Evolutionary conservation across 1,284 basidiomycete genomes (phyloP), one percentile per base, ranked within the genome.

Genomic region (Sanghuangporus weigelae): DNA sequence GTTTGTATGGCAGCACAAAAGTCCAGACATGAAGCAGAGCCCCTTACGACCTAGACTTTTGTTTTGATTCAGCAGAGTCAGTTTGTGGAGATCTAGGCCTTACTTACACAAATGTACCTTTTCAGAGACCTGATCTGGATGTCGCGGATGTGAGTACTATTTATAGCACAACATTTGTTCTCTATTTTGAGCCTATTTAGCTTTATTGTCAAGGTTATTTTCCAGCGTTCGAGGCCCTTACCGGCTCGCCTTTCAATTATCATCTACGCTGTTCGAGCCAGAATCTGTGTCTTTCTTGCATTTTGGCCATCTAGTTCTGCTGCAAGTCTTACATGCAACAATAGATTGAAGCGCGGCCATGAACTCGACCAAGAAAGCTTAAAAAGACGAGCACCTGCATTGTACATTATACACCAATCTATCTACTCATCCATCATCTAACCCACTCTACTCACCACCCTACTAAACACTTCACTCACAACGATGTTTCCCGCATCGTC

Each of bases 71-170:
- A 5, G 26, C 26, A 31, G 26, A 31, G 26, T 31, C 26, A 0
- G 26, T 31, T 4, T 31, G 26, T 5, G 26, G 26, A 31, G 26
- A 31, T 31, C 26, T 31, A 31, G 26, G 3, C 2, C 26, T 31
- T 31, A 31, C 26, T 31, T 31, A 31, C n/a, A n/a, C n/a, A 26
- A 26, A 26, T 46, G 51, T 36, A 3, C 31, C 14, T 35, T n/a
- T 36, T 11, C 51, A 4, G 51, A 36, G 19, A 36, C 51, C 21
- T 54, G 26, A 14, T 5, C 7, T 31, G 21, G 21, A 23, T 55
- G 53, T 55, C 53, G 53, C 53, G n/a, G 55, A 42, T 42, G 55
- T 57, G 55, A 57, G 55, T 57, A 7, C 55, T 57, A 57, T 57
- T 57, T 57, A 42, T 42, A 57, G 38, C 6, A 19, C n/a, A 23